Evolutionary conservation across 306 rosid species (phyloP).

Genomic region (Elaeagnus macrophylla): DNA sequence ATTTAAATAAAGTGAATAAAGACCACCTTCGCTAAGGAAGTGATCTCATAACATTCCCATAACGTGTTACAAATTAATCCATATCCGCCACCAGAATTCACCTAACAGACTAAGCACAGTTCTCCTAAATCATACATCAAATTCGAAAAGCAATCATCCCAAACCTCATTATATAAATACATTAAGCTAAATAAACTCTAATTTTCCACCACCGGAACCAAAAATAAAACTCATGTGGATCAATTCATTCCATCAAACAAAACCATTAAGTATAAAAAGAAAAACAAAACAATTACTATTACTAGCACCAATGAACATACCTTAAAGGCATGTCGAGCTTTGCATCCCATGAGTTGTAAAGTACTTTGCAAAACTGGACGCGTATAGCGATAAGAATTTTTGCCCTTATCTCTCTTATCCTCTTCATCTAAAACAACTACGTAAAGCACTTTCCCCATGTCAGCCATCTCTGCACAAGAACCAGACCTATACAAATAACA

Average conservation of each 20-base stretch:
- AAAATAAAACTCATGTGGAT: neutral
- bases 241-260: neutral
- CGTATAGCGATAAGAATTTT: conserved; percentile 65
- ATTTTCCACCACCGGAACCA: neutral
- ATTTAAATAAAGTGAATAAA: neutral
- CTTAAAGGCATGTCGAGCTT: conserved; percentile 92
- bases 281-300: neutral
- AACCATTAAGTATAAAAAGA: neutral
- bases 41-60: conserved; percentile 4
- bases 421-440: conserved; percentile 62
- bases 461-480: conserved; percentile 29
- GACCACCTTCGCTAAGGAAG: no score
- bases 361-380: conserved; percentile 75
- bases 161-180: neutral
- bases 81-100: conserved; percentile 22
- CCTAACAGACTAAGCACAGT: no score
- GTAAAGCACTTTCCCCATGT: conserved; percentile 41
- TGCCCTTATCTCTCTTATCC: conserved; percentile 33
- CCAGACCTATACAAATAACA: neutral
- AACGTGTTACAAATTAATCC: conserved; percentile 11
- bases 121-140: no score
- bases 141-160: neutral
- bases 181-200: neutral
- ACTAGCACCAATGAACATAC: conserved; percentile 12
- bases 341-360: conserved; percentile 90